Evolutionary conservation across 371 early-diverging fungal genomes (phyloP).

Genomic region (Mucor piriformis): DNA sequence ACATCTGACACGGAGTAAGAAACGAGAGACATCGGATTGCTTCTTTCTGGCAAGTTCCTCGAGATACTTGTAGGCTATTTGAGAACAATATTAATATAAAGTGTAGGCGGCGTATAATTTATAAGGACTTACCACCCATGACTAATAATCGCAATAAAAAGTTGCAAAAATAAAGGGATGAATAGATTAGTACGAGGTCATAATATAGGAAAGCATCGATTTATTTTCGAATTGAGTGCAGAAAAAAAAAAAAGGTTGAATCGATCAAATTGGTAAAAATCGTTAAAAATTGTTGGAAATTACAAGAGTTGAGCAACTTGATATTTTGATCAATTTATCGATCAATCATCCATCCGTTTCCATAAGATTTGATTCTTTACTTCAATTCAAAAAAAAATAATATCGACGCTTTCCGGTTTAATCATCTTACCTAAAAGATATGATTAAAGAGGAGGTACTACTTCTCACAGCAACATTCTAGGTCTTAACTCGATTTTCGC

Average conservation of each 20-base stretch:
- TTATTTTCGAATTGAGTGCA: neutral
- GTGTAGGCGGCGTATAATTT: neutral
- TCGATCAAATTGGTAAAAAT: neutral
- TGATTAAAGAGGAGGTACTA: slow-evolving; percentile 28
- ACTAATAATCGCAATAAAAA: slow-evolving; percentile 5
- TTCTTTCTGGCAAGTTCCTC: slow-evolving; percentile 98
- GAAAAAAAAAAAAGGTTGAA: neutral
- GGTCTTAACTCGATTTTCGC: neutral
- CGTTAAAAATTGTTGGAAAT: too few relatives aligned
- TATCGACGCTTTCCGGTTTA: neutral
- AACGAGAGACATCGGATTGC: slow-evolving; percentile 98
- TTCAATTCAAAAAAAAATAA: neutral
- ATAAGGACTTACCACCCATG: slow-evolving; percentile 26
- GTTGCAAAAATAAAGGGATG: neutral
- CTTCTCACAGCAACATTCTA: neutral
- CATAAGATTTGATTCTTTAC: neutral
- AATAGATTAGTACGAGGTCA: slow-evolving; percentile 2
- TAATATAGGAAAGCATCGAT: neutral
- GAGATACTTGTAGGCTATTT: slow-evolving; percentile 88
- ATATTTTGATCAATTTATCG: slow-evolving; percentile 6
- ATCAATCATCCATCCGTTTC: neutral
- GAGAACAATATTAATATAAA: neutral
- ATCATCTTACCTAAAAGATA: slow-evolving; percentile 26
- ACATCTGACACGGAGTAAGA: slow-evolving; percentile 96
- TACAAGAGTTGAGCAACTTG: too few relatives aligned